Conservation (phyloP, 192 early-diverging fungal species). For the Piromyces sp. region DNA sequence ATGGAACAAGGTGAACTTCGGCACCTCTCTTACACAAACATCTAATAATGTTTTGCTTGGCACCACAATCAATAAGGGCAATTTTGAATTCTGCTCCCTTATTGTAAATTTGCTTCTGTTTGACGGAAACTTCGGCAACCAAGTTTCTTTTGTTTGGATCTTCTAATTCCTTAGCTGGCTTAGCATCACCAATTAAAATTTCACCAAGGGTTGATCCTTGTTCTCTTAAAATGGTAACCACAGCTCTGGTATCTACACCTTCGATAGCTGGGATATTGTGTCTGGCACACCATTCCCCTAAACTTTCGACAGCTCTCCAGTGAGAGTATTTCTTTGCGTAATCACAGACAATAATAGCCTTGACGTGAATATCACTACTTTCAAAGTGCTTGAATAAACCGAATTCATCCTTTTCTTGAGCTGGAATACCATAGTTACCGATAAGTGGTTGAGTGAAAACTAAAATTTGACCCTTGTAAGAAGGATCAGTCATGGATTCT, state of each 20-base stretch:
- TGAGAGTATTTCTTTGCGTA: conserved; percentile 84
- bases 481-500: conserved; percentile 94
- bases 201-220: conserved; percentile 74
- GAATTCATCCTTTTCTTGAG: conserved; percentile 47
- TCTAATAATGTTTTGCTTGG: conserved; percentile 84
- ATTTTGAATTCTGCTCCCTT: conserved; percentile 58
- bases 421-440: conserved; percentile 91
- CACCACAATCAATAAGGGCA: conserved; percentile 70
- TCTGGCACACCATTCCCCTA: conserved; percentile 73
- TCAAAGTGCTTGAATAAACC: conserved; percentile 80
- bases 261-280: conserved; percentile 69
- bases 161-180: conserved; percentile 7
- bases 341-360: conserved; percentile 75
- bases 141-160: conserved; percentile 65
- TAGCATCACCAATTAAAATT: conserved; percentile 40
- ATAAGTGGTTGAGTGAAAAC: conserved; percentile 91
- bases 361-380: conserved; percentile 63
- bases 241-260: conserved; percentile 81
- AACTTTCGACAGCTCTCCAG: conserved; percentile 83
- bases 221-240: conserved; percentile 65
- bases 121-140: conserved; percentile 60
- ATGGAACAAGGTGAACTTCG: conserved; percentile 67
- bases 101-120: conserved; percentile 51
- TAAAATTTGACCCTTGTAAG: conserved; percentile 85
- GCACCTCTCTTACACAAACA: conserved; percentile 66